Evolutionary conservation across 208 protist genomes (phyloP), one percentile per base, ranked within the genome.

Genomic region (Leishmania amazonensis): DNA sequence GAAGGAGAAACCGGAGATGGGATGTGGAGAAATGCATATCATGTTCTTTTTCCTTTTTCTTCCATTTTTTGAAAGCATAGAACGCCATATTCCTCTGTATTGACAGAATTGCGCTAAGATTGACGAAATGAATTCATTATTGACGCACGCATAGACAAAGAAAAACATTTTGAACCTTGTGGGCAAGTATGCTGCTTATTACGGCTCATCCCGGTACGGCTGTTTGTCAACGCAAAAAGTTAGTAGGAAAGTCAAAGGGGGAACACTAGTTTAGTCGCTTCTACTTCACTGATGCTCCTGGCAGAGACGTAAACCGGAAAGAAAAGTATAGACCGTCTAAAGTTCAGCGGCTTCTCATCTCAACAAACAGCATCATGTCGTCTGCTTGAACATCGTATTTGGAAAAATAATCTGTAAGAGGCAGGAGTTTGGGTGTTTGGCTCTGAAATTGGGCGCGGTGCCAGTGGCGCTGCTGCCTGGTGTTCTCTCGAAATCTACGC

Each of bases 401-500:
- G 40, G 49, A 24, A 60, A 60, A n/a, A 4, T 54, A 17, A 42
- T 76, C 72, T 7, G 64, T 17, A 24, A 82, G 9, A n/a, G 74
- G 53, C 4, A 53, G 54, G 0, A 21, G 4, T 24, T 75, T 54
- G 21, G 35, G 28, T 64, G 31, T 31, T 8, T 67, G 19, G 24
- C 11, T 38, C 1, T 35, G n/a, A 38, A 35, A 38, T 35, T 19
- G 28, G 8, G 38, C 54, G 3, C 81, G 68, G 40, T 54, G 54
- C 76, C 58, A 67, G 11, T 70, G 71, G 4, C n/a, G 67, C 4
- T 51, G 57, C 35, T 42, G 47, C 45, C 78, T 72, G 19, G 2
- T 57, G 15, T 74, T 60, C 38, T 85, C 77, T 73, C 65, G 73
- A 38, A 79, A 71, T 42, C 64, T 49, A 51, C 82, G 75, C 68